Base-by-base conservation (phyloP, 768 basidiomycete genomes). In the Auricularia sp. region DNA sequence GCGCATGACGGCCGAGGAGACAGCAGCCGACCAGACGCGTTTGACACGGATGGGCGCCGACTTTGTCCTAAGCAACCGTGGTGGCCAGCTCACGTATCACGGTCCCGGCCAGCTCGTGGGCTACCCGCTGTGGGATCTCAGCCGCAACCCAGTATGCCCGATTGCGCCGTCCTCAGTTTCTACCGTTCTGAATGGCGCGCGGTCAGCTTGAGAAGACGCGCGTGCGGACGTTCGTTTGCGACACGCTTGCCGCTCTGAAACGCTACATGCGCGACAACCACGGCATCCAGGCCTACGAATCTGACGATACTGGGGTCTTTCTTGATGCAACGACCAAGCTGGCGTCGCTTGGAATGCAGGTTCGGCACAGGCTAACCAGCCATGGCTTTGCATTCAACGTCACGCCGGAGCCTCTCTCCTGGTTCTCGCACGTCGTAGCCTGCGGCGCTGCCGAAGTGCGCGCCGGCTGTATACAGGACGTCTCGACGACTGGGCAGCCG, bases 21-120 rank as follows among this genome's bases (percentile, higher is more conserved):
- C 88, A 16, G 74, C 80, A 44, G 75, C 77, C 53, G 91, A 96
- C 70, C 80, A 80, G 47, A 66, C 73, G 44, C 85, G 90, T 23
- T 77, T 98, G n/a, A 83, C 81, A 3, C 72, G 78, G 36, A 78
- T 92, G 29, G 96, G 96, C 33, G 96, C 96, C 0, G 92, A 97
- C 72, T 95, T 95, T 70, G 83, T 90, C 44, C 77, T 84, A 29
- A 86, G 93, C 2, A 81, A 84, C 62, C 81, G 97, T 62, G 97
- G 97, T 14, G 97, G 97, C 2, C 88, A 98, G 76, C 82, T 93
- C 64, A 99, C 97, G 1, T 99, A 92, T 74, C 97, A 99, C 74
- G 97, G 97, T 0, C 95, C 97, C 1, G 97, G 97, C 5, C 97
- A 99, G 76, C 80, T 99, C 70, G 90, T 98, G 16, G 97, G 94